A percentile compares a stretch with the other conserved stretches of the same genome.
phyloP scores from a whole-genome alignment of 1,284 basidiomycete species.

The Gomphus bonarii region DNA sequence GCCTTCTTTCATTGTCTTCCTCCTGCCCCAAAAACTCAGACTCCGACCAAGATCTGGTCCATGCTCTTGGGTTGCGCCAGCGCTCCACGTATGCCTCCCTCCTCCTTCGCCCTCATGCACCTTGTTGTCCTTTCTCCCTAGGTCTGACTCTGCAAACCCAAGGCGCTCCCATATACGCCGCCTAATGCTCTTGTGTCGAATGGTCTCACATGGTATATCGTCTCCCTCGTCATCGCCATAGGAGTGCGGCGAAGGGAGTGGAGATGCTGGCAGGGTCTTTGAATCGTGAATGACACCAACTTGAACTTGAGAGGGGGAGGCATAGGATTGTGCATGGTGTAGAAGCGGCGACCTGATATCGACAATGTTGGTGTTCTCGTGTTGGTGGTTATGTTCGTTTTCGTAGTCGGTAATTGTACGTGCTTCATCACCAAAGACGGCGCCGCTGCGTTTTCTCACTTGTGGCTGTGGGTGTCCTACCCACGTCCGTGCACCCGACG shows the following conservation, averaged over 20 bases:
- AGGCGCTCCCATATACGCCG: constrained; percentile 24
- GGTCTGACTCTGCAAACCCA: constrained; percentile 13
- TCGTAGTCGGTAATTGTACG: not conserved
- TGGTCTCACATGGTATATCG: constrained; percentile 18
- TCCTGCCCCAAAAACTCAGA: not conserved
- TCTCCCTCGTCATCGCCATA: constrained; percentile 17
- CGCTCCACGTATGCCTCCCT: constrained; percentile 13
- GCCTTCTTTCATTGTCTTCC: constrained; percentile 2
- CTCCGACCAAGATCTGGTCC: not conserved
- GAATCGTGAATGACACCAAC: no score
- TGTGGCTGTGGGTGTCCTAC: not conserved
- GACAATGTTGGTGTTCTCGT: not conserved
- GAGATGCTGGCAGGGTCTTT: not conserved
- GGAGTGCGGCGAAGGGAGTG: constrained; percentile 6
- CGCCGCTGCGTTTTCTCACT: not conserved
- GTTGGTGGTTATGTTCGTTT: no score
- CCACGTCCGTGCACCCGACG: not conserved
- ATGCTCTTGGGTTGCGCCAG: not conserved
- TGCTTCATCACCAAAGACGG: not conserved
- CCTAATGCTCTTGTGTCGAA: constrained; percentile 24
- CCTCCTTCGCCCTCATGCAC: not conserved
- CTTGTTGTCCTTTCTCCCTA: not conserved
- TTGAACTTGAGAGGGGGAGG: no score
- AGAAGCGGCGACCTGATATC: not conserved
- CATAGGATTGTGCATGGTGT: not conserved